Base-by-base conservation (phyloP, 139 green algal genomes). In the Desmodesmus armatus region DNA sequence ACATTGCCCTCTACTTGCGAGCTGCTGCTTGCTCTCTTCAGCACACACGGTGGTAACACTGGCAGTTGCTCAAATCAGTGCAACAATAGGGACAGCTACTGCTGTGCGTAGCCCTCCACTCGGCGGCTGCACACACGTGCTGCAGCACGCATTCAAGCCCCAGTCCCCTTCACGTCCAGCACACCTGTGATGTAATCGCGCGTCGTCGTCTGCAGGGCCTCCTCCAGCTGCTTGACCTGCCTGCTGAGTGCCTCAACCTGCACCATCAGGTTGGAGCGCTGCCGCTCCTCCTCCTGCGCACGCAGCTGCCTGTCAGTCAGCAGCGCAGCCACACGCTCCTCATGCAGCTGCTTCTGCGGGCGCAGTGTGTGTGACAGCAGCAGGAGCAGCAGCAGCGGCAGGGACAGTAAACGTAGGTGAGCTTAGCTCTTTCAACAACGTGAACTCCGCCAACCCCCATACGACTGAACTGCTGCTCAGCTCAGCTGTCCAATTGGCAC, bases 181-280 rank as follows among this genome's bases (percentile, higher is more conserved):
- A 7, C 69, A 92, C 92, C 89, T 5, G 96, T 37, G 62, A 98
- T 96, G 87, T 92, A 96, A 82, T 97, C 94, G 62, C 91, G 93
- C 11, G 94, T 97, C 3, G 93, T 93, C 29, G 83, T 70, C 35
- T 91, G 81, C 84, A 98, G 91, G 51, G 93, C 88, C 88, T 96
- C 89, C 84, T 97, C 93, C 19, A 91, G 86, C 5, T 89, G 86
- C 49, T 89, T 85, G 60, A 98, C 87, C 67, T 90, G 88, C 43
- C 89, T 85, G 13, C 76, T 82, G 23, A 91, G 75, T 21, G 85
- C 65, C 25, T 94, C 91, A 21, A 94, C 76, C 58, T 84, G 65
- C 1, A 78, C 80, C 17, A 37, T 11, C 17, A 86, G 43, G 80
- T 87, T 82, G 13, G 82, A 39, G 21, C 91, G 83, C 55, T 95